phyloP scores from a whole-genome alignment of 495 filamentous ascomycete genomes.

The Aeminium ludgeri region DNA sequence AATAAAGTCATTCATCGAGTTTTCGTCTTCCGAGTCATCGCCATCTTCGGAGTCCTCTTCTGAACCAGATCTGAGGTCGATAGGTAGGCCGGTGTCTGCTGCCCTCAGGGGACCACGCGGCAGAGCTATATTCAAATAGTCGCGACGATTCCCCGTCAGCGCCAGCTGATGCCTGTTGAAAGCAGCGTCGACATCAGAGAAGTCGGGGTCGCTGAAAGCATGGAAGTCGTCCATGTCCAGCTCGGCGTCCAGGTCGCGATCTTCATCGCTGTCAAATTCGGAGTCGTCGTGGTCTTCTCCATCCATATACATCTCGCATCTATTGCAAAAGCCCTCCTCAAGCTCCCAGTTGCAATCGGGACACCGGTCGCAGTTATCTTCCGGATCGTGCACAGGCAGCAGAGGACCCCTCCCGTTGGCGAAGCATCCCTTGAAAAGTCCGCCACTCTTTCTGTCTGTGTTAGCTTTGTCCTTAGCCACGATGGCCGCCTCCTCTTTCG shows the following conservation, averaged over 20 bases:
- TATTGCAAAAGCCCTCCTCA: conserved; percentile 36
- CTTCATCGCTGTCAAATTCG: conserved; percentile 21
- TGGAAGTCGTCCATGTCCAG: conserved; percentile 5
- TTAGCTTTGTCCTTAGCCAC: conserved; percentile 38
- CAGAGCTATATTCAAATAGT: too few species aligned
- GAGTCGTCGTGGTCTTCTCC: conserved; percentile 19
- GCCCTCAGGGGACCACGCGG: too few species aligned
- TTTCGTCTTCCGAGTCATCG: conserved; percentile 18
- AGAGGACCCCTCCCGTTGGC: conserved; percentile 10
- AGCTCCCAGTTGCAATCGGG: conserved; percentile 51
- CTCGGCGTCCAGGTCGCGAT: conserved; percentile 12
- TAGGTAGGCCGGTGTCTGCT: too few species aligned
- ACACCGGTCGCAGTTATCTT: conserved; percentile 47
- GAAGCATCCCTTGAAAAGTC: conserved; percentile 52
- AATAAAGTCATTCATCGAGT: conserved; percentile 5
- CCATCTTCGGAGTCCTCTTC: conserved; percentile 1
- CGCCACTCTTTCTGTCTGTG: conserved; percentile 32
- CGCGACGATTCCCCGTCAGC: too few species aligned
- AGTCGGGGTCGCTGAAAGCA: too few species aligned
- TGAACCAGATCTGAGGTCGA: too few species aligned
- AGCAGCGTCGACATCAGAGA: too few species aligned
- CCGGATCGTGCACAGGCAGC: conserved; percentile 34
- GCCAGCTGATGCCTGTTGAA: too few species aligned
- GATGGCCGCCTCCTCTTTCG: conserved; percentile 37
- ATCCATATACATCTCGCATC: conserved; percentile 34